Conservation (phyloP, 441 rosid genomes). For the Bocquillonia castaneifolia region DNA sequence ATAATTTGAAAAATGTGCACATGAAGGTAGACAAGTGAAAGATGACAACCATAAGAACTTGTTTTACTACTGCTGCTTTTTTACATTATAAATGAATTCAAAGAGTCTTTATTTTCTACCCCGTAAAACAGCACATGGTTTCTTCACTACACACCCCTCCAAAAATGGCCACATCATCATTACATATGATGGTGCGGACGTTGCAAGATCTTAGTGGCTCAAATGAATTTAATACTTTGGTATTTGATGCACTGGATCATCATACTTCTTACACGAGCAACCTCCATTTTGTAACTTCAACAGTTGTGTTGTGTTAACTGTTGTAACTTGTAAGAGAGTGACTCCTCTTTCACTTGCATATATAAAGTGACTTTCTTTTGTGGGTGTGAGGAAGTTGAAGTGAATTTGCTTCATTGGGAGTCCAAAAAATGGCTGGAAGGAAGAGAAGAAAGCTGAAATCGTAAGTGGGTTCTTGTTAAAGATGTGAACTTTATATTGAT, state of each 20-base stretch:
- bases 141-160: background rate
- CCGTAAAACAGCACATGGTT: background rate
- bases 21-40: no score
- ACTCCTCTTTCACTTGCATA: background rate
- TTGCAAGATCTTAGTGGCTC: background rate
- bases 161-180: background rate
- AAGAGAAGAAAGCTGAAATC: slow-evolving; percentile 41
- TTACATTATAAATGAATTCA: no score
- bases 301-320: background rate
- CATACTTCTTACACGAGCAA: slow-evolving; percentile 9
- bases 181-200: background rate
- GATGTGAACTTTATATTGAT: background rate
- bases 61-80: no score
- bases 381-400: background rate
- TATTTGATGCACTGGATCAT: background rate
- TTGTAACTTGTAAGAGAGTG: background rate
- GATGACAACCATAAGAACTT: no score
- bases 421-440: slow-evolving; percentile 36
- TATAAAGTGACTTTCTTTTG: no score
- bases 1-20: no score
- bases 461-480: slow-evolving; percentile 31
- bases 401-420: slow-evolving; percentile 10
- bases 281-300: background rate
- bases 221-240: background rate
- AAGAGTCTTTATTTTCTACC: no score